Conservation (phyloP, 2,329 filamentous ascomycete genomes). For the Colletotrichum navitas region DNA sequence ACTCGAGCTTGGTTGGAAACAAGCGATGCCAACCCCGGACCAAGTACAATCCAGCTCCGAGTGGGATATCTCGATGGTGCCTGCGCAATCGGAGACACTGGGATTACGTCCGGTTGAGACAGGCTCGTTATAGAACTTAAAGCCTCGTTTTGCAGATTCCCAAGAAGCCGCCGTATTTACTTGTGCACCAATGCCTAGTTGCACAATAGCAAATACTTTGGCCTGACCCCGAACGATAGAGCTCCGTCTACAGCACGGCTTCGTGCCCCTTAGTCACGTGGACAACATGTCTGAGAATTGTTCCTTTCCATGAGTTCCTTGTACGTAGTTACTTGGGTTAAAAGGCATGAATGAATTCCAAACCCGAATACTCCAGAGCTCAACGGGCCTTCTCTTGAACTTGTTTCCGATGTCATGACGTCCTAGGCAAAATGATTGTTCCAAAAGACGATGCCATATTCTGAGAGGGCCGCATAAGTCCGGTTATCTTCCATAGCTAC, state of each 20-base stretch:
- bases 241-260: background rate
- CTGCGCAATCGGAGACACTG: background rate
- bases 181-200: constrained; percentile 2
- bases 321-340: background rate
- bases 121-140: background rate
- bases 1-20: background rate
- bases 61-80: background rate
- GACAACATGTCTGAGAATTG: background rate
- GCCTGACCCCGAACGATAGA: background rate
- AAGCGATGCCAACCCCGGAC: background rate
- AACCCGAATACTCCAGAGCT: background rate
- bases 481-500: background rate
- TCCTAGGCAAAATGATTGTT: too few relatives aligned
- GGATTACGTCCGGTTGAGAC: constrained; percentile 5
- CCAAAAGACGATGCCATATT: background rate
- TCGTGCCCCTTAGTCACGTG: too few relatives aligned
- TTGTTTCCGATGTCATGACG: background rate
- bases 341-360: background rate
- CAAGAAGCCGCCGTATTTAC: background rate
- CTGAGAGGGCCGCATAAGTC: too few relatives aligned
- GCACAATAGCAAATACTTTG: constrained; percentile 14
- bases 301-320: background rate
- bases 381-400: too few relatives aligned
- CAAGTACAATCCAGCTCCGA: background rate
- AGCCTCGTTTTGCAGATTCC: background rate